Percentiles rank a stretch among this genome's conserved stretches.
phyloP scores from a whole-genome alignment of 73 alveolate genomes.

The Paramecium biaurelia region DNA sequence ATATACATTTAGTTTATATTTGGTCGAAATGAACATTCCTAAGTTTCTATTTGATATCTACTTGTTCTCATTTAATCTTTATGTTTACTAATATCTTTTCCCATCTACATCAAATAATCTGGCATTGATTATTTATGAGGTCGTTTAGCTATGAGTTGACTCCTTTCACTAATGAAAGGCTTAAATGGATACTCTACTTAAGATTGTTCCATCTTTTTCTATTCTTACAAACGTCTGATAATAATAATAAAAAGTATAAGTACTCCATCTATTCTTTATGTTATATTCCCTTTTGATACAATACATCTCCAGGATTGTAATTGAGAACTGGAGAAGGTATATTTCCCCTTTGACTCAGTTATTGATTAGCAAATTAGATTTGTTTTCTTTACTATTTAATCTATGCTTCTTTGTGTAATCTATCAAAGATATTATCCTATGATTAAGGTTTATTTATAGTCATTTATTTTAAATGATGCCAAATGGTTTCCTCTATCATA shows the following conservation, averaged over 20 bases:
- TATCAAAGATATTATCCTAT: not conserved
- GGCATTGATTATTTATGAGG: slow-evolving; percentile 16
- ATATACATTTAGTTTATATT: not conserved
- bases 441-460: not conserved
- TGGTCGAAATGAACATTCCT: slow-evolving; percentile 40
- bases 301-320: not conserved
- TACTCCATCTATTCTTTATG: not conserved
- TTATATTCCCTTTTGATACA: not conserved
- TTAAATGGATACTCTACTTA: slow-evolving; percentile 8
- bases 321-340: not conserved
- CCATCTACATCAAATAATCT: slow-evolving; percentile 7
- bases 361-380: not conserved
- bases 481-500: slow-evolving; percentile 26
- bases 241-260: not conserved
- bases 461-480: not conserved
- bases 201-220: not conserved
- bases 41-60: not conserved
- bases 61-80: slow-evolving; percentile 17
- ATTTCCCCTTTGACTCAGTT: not conserved
- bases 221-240: not conserved
- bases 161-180: slow-evolving; percentile 28
- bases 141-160: not conserved
- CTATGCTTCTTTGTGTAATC: slow-evolving; percentile 33
- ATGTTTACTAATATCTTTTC: not conserved
- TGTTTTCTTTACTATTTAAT: not conserved